Evolutionary conservation across 805 yeast genomes (phyloP).

Genomic region (Metschnikowia vanudenii): DNA sequence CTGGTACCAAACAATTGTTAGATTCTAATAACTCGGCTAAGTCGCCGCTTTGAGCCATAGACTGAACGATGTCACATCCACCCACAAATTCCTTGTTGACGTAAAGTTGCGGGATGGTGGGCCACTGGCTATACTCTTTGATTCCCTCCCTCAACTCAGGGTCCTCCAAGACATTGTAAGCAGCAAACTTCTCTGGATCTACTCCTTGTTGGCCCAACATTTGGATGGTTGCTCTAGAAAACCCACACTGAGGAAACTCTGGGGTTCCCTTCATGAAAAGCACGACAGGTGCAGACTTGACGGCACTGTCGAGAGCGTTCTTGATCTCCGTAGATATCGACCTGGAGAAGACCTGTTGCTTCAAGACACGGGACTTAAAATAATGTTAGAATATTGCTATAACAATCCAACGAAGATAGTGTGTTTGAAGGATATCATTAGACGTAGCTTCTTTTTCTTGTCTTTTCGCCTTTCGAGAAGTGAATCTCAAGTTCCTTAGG

Average conservation of each 20-base stretch:
- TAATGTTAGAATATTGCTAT: not conserved
- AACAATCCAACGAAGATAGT: too few relatives aligned
- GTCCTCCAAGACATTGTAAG: slow-evolving; percentile 94
- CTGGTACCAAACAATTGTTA: slow-evolving; percentile 76
- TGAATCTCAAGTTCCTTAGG: not conserved
- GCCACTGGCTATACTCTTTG: slow-evolving; percentile 96
- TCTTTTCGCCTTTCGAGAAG: not conserved
- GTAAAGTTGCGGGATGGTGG: slow-evolving; percentile 95
- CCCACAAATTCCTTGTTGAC: slow-evolving; percentile 91
- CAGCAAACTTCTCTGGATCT: slow-evolving; percentile 94
- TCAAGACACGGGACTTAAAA: slow-evolving; percentile 1
- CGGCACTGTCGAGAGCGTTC: slow-evolving; percentile 82
- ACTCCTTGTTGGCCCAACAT: slow-evolving; percentile 95
- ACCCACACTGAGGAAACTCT: slow-evolving; percentile 96
- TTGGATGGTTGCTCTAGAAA: slow-evolving; percentile 91
- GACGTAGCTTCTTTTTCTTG: not conserved
- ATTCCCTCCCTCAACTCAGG: slow-evolving; percentile 91
- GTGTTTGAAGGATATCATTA: too few relatives aligned
- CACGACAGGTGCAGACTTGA: slow-evolving; percentile 88
- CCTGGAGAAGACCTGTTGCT: slow-evolving; percentile 25
- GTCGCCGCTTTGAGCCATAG: slow-evolving; percentile 92
- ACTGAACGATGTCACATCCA: slow-evolving; percentile 92
- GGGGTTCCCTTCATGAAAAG: slow-evolving; percentile 99
- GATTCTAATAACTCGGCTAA: slow-evolving; percentile 78
- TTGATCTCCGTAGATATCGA: slow-evolving; percentile 74